Evolutionary conservation across 2,329 filamentous ascomycete species (phyloP).

Genomic region (Penicillium capsulatum): DNA sequence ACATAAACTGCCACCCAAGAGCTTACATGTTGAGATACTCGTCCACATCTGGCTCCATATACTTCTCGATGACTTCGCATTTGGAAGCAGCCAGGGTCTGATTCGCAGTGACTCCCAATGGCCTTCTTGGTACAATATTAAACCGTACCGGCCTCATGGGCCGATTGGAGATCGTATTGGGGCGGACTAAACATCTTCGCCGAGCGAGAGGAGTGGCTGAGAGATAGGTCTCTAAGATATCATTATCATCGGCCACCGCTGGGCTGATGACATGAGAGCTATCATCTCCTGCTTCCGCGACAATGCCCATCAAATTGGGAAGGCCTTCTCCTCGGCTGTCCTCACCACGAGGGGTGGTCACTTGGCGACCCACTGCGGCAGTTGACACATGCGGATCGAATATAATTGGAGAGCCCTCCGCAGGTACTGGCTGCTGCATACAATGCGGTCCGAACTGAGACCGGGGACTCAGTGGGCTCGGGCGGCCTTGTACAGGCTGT

Average conservation of each 20-base stretch:
- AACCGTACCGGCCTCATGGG: constrained; percentile 19
- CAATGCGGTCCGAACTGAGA: too few relatives aligned
- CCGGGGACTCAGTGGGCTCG: not conserved
- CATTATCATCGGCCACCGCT: constrained; percentile 41
- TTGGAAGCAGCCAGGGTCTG: constrained; percentile 6
- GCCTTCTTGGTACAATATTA: constrained; percentile 11
- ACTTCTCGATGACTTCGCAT: constrained; percentile 48
- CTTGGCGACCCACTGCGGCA: not conserved
- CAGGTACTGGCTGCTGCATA: too few relatives aligned
- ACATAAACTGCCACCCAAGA: not conserved
- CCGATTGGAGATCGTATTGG: constrained; percentile 16
- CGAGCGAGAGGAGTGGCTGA: constrained; percentile 27
- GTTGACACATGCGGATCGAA: not conserved
- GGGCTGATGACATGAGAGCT: constrained; percentile 17
- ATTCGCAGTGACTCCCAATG: constrained; percentile 7
- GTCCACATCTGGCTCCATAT: too few relatives aligned
- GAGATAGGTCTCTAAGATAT: constrained; percentile 52
- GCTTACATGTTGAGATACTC: too few relatives aligned
- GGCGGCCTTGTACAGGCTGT: too few relatives aligned
- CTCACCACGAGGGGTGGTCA: not conserved
- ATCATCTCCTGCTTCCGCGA: constrained; percentile 12
- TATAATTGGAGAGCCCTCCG: too few relatives aligned
- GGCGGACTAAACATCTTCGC: constrained; percentile 19
- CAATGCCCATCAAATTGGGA: constrained; percentile 2
- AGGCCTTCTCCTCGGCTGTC: not conserved